phyloP scores from a whole-genome alignment of 768 basidiomycete species.

The Leccinum broughii region DNA sequence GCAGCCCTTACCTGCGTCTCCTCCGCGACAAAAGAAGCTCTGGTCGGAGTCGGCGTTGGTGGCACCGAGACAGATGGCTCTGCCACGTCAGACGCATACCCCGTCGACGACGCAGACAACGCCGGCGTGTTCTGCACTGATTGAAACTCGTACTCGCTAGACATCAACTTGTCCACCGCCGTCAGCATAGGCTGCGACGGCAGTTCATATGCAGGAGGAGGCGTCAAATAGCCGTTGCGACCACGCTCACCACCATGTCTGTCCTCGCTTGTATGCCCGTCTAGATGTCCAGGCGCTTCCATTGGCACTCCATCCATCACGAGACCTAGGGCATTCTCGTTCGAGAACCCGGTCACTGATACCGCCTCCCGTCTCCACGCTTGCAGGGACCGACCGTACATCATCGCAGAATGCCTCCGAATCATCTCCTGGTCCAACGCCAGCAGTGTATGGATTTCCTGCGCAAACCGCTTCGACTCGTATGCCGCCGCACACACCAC shows the following conservation, averaged over 20 bases:
- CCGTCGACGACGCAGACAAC: neutral
- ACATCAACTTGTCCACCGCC: neutral
- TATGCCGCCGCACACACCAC: constrained; percentile 43
- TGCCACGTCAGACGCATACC: neutral
- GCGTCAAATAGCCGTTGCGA: neutral
- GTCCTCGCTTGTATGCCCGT: neutral
- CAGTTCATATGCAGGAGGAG: constrained; percentile 11
- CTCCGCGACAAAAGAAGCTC: constrained; percentile 8
- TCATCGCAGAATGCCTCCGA: constrained; percentile 13
- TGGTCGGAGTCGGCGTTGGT: constrained; percentile 15
- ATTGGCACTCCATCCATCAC: neutral
- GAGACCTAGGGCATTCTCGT: constrained; percentile 15
- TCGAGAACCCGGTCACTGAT: neutral
- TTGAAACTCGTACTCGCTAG: neutral
- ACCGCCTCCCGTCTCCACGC: neutral
- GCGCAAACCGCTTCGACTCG: constrained; percentile 24
- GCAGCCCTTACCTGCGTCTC: neutral
- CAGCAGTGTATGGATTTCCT: constrained; percentile 22
- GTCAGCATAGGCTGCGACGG: neutral
- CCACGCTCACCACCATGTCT: neutral
- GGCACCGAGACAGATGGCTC: neutral
- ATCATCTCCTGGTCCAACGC: constrained; percentile 20
- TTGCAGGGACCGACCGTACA: constrained; percentile 7
- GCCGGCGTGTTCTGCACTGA: neutral
- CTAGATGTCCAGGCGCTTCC: neutral